Percentiles rank a stretch among this genome's conserved stretches.
Evolutionary conservation across 768 basidiomycete species (phyloP).

Genomic region (Phlegmacium glaucopus): DNA sequence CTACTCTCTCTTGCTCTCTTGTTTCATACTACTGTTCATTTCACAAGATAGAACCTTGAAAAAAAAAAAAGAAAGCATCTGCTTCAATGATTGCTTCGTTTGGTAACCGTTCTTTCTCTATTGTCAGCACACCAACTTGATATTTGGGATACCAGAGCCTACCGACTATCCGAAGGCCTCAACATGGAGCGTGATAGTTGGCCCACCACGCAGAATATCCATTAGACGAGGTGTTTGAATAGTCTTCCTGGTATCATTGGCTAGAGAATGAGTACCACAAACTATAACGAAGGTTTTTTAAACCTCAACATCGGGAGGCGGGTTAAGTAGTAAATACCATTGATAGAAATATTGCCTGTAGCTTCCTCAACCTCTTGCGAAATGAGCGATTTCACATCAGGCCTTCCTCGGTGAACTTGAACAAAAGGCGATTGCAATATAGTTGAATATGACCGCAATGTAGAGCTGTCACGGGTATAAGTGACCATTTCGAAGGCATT

Average conservation of each 20-base stretch:
- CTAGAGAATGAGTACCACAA: conserved; percentile 42
- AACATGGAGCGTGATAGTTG: conserved; percentile 13
- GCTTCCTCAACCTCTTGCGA: conserved; percentile 4
- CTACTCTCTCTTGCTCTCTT: no score
- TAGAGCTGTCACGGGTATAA: not conserved
- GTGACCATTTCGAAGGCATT: conserved; percentile 12
- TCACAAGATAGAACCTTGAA: no score
- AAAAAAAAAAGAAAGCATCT: no score
- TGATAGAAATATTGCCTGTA: conserved; percentile 42
- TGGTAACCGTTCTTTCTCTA: no score
- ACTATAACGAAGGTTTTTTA: conserved; percentile 30
- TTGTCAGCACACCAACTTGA: no score
- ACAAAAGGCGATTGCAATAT: conserved; percentile 15
- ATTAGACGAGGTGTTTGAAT: conserved; percentile 33
- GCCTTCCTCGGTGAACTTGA: conserved; percentile 36
- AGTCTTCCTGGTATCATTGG: no score
- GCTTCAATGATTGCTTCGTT: no score
- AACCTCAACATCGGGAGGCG: no score
- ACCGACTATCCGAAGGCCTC: no score
- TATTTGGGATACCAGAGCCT: not conserved
- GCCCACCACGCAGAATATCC: conserved; percentile 41
- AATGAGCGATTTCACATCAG: conserved; percentile 33
- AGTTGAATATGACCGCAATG: not conserved
- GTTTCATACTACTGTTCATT: no score
- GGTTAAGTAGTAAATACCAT: conserved; percentile 26